Evolutionary conservation across 108 stramenopile genomes (phyloP), one percentile per base, ranked within the genome.

Genomic region (Nitzschia sp.): DNA sequence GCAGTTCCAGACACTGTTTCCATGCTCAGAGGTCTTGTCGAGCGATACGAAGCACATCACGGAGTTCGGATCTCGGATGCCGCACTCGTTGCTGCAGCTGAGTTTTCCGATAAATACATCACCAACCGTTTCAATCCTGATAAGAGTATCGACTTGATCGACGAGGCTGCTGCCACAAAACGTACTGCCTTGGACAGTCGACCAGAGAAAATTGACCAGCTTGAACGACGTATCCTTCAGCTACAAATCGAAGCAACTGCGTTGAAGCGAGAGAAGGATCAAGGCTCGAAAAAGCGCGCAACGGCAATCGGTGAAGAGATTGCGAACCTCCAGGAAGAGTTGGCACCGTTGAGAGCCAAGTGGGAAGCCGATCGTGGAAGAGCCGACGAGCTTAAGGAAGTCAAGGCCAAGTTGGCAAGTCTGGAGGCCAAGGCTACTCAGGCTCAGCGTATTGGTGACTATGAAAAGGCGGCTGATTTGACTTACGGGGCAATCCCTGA

Each of bases 181-280:
- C 90, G 97, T 44, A 95, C 97, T 9, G 88, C 95, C 57, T 79
- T 95, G 39, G 96, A 95, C 61, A 80, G 80, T 48, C 84, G 91
- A 40, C 93, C 93, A 17, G 85, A 97, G 67, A 71, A 88, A 66
- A 94, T 96, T 72, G 95, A 96, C 72, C 81, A 87, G 56, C 71
- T 90, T 11, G 91, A 96, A 61, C 67, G 94, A 1, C 84, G 87
- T 41, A 91, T 92, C 41, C 66, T 97, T 57, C 95, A 95, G 63
- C 86, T 97, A 8, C 91, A 98, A 80, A 96, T 98, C 64, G 97
- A 96, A 81, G 76, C 95, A n/a, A 90, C 90, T 15, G 90, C 93
- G 5, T 78, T 97, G 15, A 72, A 68, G 7, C 77, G 88, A 37
- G 92, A 94, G 53, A 93, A 93, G 44, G 97, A 96, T 53, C 89